Base-by-base conservation (phyloP, 768 basidiomycete species). In the Krasilnikovozyma curviuscula region DNA sequence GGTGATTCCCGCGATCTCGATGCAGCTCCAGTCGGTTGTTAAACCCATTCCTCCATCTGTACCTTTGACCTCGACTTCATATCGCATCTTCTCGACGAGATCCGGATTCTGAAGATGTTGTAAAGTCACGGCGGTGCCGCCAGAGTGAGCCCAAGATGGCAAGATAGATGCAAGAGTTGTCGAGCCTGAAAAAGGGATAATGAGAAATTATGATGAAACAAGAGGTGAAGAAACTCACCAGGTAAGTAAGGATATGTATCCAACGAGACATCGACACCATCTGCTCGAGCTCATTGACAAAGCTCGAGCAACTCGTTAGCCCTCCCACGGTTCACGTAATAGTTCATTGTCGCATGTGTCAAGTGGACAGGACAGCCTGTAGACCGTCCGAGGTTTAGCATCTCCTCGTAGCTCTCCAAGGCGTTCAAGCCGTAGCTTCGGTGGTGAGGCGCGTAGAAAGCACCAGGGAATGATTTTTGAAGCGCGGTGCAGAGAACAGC, bases 291-390 rank as follows among this genome's bases (percentile, higher is more conserved):
- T 12, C 50, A 12, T 34, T 60, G 58, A 27, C 61, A 57, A 50
- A 61, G 54, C 0, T 40, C 40, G 14, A 62, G 28, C 18, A 63
- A 53, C 34, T 56, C 45, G 5, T 52, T 55, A 3, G 61, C 62
- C 38, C 50, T 44, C 14, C 59, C 61, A 7, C 51, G 46, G 54
- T 63, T 63, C 31, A 59, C 59, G 27, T 52, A 23, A 38, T 59
- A 62, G 53, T 63, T 63, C n/a, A 63, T 49, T 8, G 61, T 63
- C 9, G 61, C 61, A 41, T 63, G 62, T 8, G 62, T 63, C 30
- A 63, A 56, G 42, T 63, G 61, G 19, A 62, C 51, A 21, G 61
- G 59, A 55, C 56, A 59, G 21, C 59, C 57, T 2, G 61, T 63
- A 7, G 46, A 33, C 19, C 44, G 24, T 6, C 57, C 59, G 2